These are phyloP conservation scores for Buxus sempervirens DNA, from an alignment of 164 flowering plant species.

Conservation along the genomic window DNA sequence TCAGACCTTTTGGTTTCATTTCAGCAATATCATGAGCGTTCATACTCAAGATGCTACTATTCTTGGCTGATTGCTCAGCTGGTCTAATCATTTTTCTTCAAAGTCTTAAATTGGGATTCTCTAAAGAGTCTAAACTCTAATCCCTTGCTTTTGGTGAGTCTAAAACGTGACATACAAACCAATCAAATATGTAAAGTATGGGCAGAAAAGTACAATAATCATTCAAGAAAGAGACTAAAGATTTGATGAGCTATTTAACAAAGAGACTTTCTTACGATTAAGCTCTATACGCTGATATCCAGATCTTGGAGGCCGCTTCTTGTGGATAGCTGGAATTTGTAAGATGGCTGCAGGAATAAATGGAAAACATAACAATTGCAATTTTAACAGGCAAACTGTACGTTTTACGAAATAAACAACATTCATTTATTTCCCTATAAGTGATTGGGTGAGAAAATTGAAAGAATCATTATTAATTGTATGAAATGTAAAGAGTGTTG, in stretches of 20 bases:
- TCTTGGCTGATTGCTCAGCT: no score
- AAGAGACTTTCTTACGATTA: slow-evolving; percentile 57
- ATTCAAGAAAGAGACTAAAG: not conserved
- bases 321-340: slow-evolving; percentile 76
- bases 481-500: no score
- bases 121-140: no score
- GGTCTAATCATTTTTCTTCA: no score
- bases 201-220: no score
- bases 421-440: not conserved
- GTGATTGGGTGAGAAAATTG: not conserved
- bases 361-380: slow-evolving; percentile 3
- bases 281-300: slow-evolving; percentile 78
- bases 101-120: no score
- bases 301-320: slow-evolving; percentile 71
- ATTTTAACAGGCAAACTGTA: slow-evolving; percentile 4
- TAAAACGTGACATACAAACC: no score
- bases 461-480: not conserved
- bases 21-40: no score
- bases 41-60: no score
- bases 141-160: no score
- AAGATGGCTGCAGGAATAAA: slow-evolving; percentile 69
- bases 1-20: no score
- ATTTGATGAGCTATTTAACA: not conserved
- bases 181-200: no score
- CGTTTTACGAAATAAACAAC: not conserved